Base-by-base conservation (phyloP, 148 eudicot genomes). In the Diospyros kaki region DNA sequence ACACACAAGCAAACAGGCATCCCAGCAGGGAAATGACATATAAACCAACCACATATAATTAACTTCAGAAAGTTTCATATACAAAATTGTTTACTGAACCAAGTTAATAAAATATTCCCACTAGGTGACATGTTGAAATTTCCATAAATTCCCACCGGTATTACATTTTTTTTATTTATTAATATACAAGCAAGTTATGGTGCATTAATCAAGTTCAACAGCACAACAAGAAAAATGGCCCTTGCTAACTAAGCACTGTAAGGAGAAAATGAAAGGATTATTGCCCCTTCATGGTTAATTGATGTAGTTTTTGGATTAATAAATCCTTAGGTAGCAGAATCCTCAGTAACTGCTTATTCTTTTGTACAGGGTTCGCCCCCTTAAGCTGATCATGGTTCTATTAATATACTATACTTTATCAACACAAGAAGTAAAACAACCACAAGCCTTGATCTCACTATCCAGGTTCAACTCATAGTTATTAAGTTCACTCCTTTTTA, bases 1-100 rank as follows among this genome's bases (percentile, higher is more conserved):
- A 50, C 10, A n/a, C 40, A 54, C 40, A 62, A 54, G 43, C 68
- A 73, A 62, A 46, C 28, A 73, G 51, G 61, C 43, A 64, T 40
- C 52, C 52, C 42, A 53, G 8, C 15, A 63, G 73, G 40, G 55
- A 6, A 58, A 28, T 28, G 28, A 28, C 28, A 28, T 28, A 28
- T 28, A 28, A 28, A 28, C 28, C 28, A 28, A 28, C 28, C 28
- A 28, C 0, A 28, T 28, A 28, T 28, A 28, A 0, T 28, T 28
- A 28, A 28, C 28, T 28, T 28, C 28, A 70, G 56, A 70, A 3
- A 56, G 9, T 63, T 70, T 38, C 66, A 38, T 17, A 41, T 11
- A 41, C 61, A 17, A 5, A 18, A 15, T 52, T 13, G 4, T 72
- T 43, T 8, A 59, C 17, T 59, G 46, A 58, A 58, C 63, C 73